A percentile compares a stretch with the other conserved stretches of the same genome.
These are phyloP conservation scores for Phytophthora nicotianae DNA, from an alignment of 352 stramenopile genomes.

Conservation along the genomic window DNA sequence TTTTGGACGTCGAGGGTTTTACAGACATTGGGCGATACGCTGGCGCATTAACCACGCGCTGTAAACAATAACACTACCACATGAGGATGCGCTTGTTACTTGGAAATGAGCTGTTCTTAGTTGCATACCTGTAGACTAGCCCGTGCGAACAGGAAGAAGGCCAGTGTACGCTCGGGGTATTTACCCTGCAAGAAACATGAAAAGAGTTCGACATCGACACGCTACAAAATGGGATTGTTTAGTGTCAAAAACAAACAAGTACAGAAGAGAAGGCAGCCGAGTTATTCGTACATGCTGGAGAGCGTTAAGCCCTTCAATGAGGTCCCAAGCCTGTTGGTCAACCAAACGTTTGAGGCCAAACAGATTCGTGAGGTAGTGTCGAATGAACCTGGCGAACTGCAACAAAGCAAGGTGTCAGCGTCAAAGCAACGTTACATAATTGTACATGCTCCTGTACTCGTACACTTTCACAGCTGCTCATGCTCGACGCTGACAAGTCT, in stretches of 20 bases:
- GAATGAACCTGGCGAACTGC: conserved; percentile 56
- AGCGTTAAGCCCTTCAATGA: conserved; percentile 52
- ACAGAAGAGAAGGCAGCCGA: not conserved
- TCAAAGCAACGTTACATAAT: not conserved
- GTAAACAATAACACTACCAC: not conserved
- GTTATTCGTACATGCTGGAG: conserved; percentile 42
- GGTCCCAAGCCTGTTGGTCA: conserved; percentile 61
- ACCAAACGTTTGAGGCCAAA: conserved; percentile 70
- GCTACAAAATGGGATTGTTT: conserved; percentile 15
- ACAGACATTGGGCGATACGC: conserved; percentile 38
- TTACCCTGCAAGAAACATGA: conserved; percentile 59
- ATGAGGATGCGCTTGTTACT: not conserved
- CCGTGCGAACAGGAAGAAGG: conserved; percentile 65
- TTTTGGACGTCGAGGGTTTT: conserved; percentile 18
- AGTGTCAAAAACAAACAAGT: not conserved
- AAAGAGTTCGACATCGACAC: conserved; percentile 68
- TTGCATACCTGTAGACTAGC: conserved; percentile 44
- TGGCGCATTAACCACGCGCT: conserved; percentile 31
- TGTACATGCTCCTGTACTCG: not conserved
- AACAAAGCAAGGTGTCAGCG: not conserved
- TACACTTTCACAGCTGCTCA: conserved; percentile 27
- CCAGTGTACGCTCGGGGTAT: conserved; percentile 47
- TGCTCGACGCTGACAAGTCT: conserved; percentile 26
- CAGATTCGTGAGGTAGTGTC: conserved; percentile 65
- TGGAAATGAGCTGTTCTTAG: not conserved